Percentiles rank a stretch among this genome's conserved stretches.
These are phyloP conservation scores for Ogataea nitratoaversa DNA, from an alignment of 805 yeast genomes.

Conservation along the genomic window DNA sequence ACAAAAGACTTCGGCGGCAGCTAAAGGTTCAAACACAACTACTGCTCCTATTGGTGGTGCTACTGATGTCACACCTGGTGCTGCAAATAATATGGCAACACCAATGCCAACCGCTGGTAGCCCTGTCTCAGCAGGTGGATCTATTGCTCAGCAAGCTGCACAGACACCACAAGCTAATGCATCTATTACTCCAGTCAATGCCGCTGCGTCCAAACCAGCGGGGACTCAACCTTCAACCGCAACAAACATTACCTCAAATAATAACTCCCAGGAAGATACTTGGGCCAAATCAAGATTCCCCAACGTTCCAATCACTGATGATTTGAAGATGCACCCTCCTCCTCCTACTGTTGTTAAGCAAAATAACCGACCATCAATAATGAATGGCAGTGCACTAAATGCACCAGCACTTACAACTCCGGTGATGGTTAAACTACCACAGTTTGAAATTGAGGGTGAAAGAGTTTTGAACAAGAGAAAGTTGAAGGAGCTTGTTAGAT, in stretches of 20 bases:
- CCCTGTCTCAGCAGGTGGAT: not conserved
- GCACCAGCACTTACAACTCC: constrained; percentile 74
- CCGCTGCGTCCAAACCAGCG: constrained; percentile 36
- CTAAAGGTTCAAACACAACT: constrained; percentile 6
- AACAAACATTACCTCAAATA: not conserved
- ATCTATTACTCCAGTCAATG: constrained; percentile 45
- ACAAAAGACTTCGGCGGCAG: constrained; percentile 4
- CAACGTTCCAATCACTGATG: constrained; percentile 67
- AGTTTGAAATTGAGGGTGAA: constrained; percentile 76
- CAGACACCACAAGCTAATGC: constrained; percentile 17
- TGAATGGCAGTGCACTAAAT: constrained; percentile 78
- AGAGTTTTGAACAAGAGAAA: constrained; percentile 87
- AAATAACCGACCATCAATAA: constrained; percentile 73
- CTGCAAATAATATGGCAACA: no score
- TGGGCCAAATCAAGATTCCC: constrained; percentile 52
- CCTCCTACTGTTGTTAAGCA: constrained; percentile 56
- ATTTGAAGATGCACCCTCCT: constrained; percentile 61
- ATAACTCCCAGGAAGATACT: constrained; percentile 29
- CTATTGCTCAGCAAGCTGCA: not conserved
- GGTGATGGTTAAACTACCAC: constrained; percentile 67
- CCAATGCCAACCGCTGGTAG: not conserved
- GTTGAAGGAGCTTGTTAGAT: constrained; percentile 77
- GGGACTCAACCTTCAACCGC: not conserved
- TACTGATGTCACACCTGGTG: not conserved
- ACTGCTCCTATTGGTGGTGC: not conserved